Conservation (phyloP, 495 filamentous ascomycete genomes). For the Aspergillus sclerotioniger region DNA sequence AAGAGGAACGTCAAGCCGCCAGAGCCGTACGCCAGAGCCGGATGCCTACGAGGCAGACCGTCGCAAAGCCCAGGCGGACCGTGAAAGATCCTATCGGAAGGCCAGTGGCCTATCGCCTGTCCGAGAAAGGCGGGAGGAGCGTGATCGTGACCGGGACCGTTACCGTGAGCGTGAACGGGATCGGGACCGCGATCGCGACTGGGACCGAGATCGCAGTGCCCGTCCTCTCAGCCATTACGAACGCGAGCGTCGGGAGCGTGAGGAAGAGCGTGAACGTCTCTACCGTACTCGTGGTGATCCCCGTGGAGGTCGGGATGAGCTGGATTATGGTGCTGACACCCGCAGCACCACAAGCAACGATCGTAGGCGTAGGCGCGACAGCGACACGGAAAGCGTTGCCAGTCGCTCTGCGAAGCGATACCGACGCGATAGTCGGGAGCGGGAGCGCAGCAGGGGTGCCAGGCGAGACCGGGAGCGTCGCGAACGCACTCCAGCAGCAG, state of each 20-base stretch:
- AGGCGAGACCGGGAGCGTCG: constrained; percentile 61
- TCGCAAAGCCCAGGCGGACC: constrained; percentile 79
- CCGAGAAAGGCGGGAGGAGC: constrained; percentile 55
- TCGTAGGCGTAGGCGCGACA: constrained; percentile 61
- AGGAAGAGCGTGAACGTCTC: constrained; percentile 78
- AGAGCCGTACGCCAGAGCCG: constrained; percentile 75
- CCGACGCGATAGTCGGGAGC: constrained; percentile 44
- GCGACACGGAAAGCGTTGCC: constrained; percentile 68
- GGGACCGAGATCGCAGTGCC: constrained; percentile 52
- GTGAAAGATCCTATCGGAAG: constrained; percentile 84
- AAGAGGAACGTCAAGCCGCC: constrained; percentile 55
- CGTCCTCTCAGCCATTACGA: constrained; percentile 54
- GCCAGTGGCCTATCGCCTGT: constrained; percentile 57
- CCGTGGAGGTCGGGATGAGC: constrained; percentile 70
- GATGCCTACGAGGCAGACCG: constrained; percentile 89
- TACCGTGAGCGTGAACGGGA: constrained; percentile 37
- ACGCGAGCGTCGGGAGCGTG: constrained; percentile 73
- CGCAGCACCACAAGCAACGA: constrained; percentile 59
- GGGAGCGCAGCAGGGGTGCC: constrained; percentile 56
- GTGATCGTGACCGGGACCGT: constrained; percentile 53
- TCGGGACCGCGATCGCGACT: constrained; percentile 49
- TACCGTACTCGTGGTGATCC: constrained; percentile 81
- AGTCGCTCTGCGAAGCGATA: constrained; percentile 56
- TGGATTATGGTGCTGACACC: constrained; percentile 84
- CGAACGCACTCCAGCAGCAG: constrained; percentile 51